Conservation (phyloP, 805 yeast species). For the Ogataea dorogensis region DNA sequence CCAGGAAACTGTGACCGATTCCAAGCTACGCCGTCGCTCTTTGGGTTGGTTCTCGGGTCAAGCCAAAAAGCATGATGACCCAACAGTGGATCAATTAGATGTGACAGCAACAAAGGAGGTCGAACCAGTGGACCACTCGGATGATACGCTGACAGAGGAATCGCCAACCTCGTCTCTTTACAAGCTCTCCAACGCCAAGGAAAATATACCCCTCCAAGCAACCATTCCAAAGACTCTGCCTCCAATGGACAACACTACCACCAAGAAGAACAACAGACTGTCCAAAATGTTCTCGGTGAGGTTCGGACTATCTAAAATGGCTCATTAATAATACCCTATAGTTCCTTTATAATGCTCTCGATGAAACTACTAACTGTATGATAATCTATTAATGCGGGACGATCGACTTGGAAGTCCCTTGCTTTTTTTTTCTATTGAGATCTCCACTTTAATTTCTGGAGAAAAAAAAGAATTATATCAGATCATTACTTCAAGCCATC, state of each 20-base stretch:
- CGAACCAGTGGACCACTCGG: no score
- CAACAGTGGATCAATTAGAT: no score
- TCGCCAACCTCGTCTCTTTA: constrained; percentile 1
- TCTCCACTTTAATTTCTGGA: constrained; percentile 5
- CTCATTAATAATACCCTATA: constrained; percentile 5
- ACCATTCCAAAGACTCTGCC: constrained; percentile 10
- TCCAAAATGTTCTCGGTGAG: constrained; percentile 27
- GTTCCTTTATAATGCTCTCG: constrained; percentile 8
- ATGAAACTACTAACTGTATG: constrained; percentile 5
- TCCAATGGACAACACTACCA: constrained; percentile 2
- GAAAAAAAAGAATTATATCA: constrained; percentile 1
- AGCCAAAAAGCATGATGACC: constrained; percentile 5
- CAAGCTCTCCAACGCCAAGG: constrained; percentile 8
- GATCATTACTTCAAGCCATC: background rate
- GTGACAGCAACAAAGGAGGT: no score
- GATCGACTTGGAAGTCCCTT: no score
- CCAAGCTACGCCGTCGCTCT: constrained; percentile 21
- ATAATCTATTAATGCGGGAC: background rate
- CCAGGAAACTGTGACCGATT: constrained; percentile 4
- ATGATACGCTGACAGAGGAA: background rate
- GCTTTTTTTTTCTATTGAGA: background rate
- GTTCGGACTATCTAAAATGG: constrained; percentile 24
- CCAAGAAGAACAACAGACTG: constrained; percentile 21
- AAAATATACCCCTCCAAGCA: constrained; percentile 1
- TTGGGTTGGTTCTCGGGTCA: constrained; percentile 27